These are phyloP conservation scores for Tuber aestivum DNA, from an alignment of 495 filamentous ascomycete genomes.

Conservation along the genomic window DNA sequence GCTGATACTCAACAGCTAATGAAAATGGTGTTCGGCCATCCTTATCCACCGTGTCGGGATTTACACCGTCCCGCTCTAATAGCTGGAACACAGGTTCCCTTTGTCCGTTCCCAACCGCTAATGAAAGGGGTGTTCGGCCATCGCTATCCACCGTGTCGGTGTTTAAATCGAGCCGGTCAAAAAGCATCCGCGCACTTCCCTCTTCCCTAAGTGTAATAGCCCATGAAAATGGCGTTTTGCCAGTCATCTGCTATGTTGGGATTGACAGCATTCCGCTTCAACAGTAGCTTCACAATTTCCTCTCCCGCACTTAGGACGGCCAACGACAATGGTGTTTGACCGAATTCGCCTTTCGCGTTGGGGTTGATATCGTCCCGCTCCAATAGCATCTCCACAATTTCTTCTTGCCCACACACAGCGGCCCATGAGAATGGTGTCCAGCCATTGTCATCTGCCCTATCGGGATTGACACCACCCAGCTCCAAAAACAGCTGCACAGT, in stretches of 20 bases:
- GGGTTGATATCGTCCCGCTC: conserved; percentile 23
- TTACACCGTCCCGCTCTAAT: conserved; percentile 13
- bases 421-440: conserved; percentile 31
- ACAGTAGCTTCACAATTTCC: conserved; percentile 39
- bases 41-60: conserved; percentile 12
- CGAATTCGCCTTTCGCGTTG: background rate
- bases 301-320: conserved; percentile 41
- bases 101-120: conserved; percentile 40
- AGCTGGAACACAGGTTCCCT: conserved; percentile 38
- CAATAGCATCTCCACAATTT: background rate
- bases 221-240: conserved; percentile 33
- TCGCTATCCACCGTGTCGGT: conserved; percentile 22
- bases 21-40: conserved; percentile 40
- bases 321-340: conserved; percentile 28
- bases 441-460: conserved; percentile 15
- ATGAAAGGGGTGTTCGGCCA: conserved; percentile 34
- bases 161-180: conserved; percentile 28
- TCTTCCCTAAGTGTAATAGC: no score
- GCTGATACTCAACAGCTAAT: no score
- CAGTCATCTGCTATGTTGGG: conserved; percentile 9
- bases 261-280: conserved; percentile 22
- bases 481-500: conserved; percentile 33
- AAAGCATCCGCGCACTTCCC: conserved; percentile 15
- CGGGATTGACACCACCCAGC: conserved; percentile 10
- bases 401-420: background rate